Evolutionary conservation across 148 eudicot genomes (phyloP).

Genomic region (Amaranthus palmeri): DNA sequence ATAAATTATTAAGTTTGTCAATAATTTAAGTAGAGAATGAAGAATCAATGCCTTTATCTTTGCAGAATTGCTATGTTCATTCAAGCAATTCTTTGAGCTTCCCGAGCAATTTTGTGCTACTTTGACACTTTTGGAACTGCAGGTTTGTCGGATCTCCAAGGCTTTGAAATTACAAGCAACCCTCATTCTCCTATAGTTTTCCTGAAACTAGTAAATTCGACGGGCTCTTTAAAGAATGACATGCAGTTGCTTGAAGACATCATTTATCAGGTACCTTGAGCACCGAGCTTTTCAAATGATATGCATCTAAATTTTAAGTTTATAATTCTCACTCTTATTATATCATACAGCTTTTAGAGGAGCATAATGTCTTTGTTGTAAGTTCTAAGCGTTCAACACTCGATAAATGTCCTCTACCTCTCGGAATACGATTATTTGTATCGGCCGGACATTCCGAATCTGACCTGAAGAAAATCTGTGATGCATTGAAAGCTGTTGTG

Average conservation of each 20-base stretch:
- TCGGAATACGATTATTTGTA: slow-evolving; percentile 66
- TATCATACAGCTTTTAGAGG: slow-evolving; percentile 62
- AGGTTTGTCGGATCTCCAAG: slow-evolving; percentile 61
- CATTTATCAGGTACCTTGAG: slow-evolving; percentile 50
- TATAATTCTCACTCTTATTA: background rate
- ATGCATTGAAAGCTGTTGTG: slow-evolving; percentile 55
- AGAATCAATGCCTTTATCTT: background rate
- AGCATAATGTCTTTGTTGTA: slow-evolving; percentile 58
- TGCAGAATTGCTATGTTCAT: background rate
- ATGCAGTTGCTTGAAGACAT: slow-evolving; percentile 68
- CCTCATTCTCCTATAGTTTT: slow-evolving; percentile 70
- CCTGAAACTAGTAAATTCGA: slow-evolving; percentile 55
- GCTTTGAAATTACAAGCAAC: slow-evolving; percentile 72
- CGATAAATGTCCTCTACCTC: slow-evolving; percentile 72
- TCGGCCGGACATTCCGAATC: slow-evolving; percentile 83
- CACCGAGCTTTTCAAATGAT: background rate
- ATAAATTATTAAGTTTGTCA: background rate
- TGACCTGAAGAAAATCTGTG: slow-evolving; percentile 58
- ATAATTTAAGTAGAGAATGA: background rate
- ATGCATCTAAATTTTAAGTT: background rate
- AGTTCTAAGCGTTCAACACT: slow-evolving; percentile 67
- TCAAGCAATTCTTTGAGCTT: background rate
- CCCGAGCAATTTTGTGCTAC: slow-evolving; percentile 5
- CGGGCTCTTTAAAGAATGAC: slow-evolving; percentile 57
- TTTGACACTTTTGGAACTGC: slow-evolving; percentile 23